Evolutionary conservation across 306 rosid genomes (phyloP), one percentile per base, ranked within the genome.

Genomic region (Pterocarpus santalinus): DNA sequence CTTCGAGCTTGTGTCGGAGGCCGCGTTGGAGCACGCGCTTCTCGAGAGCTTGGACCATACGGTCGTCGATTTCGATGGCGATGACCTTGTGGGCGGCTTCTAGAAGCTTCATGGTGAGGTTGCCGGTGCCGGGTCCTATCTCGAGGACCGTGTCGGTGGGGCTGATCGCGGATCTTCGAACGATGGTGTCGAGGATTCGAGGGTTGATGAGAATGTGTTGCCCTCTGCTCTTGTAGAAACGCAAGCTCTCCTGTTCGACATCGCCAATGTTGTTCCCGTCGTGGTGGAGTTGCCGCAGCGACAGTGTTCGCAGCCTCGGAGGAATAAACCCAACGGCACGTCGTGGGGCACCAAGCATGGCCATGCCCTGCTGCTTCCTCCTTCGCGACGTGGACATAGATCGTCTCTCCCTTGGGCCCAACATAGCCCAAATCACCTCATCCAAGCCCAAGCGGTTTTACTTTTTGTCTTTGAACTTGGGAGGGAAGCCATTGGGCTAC

Each of bases 91-190:
- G 72, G 39, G 99, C 88, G 7, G 88, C 94, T 79, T 91, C 90
- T 8, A 95, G 90, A 66, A 95, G 96, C 85, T 89, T 93, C 69
- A 93, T 60, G 14, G 99, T 95, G 78, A 95, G 97, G 86, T 93
- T 95, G 60, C 98, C 96, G 9, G 98, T 95, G 74, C 98, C 98
- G 76, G 98, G 97, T 60, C 99, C 98, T 79, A 95, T 93, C 87
- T 95, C 98, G n/a, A 95, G 93, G 82, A 95, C 93, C 2, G 98
- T 91, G 51, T 95, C 99, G 30, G 87, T 78, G 60, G 94, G 94
- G 53, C 71, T 83, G 2, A 95, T 89, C 0, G 86, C 83, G 32
- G 98, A 95, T 84, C 86, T 91, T 15, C 58, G 75, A 64, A 95
- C 93, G 30, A 95, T 91, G 28, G 86, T 51, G 74, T 90, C 91